Conservation (phyloP, 2,329 filamentous ascomycete genomes). For the Scleromitrula shiraiana region DNA sequence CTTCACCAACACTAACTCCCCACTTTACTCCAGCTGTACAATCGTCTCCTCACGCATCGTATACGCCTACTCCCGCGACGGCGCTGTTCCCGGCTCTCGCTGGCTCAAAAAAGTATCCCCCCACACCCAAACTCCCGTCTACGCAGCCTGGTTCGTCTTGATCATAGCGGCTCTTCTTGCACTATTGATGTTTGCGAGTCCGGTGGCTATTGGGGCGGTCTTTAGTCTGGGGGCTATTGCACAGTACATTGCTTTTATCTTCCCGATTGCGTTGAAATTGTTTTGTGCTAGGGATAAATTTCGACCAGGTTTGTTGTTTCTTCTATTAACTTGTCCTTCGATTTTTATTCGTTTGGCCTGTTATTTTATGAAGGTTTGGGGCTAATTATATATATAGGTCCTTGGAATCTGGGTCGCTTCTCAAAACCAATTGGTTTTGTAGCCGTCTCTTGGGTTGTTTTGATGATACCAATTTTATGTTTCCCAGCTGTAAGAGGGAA, state of each 20-base stretch:
- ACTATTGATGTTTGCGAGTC: constrained; percentile 57
- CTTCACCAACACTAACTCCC: background rate
- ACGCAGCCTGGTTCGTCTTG: constrained; percentile 61
- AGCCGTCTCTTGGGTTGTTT: constrained; percentile 50
- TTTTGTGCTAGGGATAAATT: constrained; percentile 56
- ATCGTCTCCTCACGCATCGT: constrained; percentile 57
- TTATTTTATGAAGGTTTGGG: too few relatives aligned
- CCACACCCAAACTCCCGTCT: constrained; percentile 57
- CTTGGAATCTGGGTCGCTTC: constrained; percentile 58
- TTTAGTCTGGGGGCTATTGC: constrained; percentile 65
- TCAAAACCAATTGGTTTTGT: constrained; percentile 48
- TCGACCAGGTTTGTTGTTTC: constrained; percentile 40
- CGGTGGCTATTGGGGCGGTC: constrained; percentile 55
- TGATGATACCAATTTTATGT: constrained; percentile 64
- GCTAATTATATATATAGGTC: too few relatives aligned
- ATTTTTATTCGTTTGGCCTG: too few relatives aligned
- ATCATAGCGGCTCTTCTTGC: constrained; percentile 50
- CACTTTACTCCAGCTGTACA: constrained; percentile 38
- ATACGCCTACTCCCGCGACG: constrained; percentile 66
- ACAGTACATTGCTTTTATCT: constrained; percentile 54
- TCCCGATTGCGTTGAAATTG: constrained; percentile 50
- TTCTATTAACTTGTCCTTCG: too few relatives aligned
- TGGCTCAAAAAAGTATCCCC: constrained; percentile 53
- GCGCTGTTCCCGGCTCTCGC: constrained; percentile 54
- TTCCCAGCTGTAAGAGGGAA: constrained; percentile 50